Conservation (phyloP, 257 asterid species). For the Forsythia viridissima region DNA sequence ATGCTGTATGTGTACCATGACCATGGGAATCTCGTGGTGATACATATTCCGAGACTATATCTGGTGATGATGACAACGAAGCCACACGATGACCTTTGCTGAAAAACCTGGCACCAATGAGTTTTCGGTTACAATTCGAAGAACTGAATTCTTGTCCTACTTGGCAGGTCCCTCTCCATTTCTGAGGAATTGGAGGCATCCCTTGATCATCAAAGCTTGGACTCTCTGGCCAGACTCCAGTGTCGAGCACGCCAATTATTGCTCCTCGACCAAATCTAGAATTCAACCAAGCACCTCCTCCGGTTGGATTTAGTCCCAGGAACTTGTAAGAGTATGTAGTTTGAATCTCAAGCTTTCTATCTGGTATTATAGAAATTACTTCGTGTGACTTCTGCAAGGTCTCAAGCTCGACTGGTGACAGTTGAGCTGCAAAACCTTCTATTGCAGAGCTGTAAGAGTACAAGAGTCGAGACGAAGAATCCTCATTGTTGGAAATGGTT, state of each 20-base stretch:
- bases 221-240: conserved; percentile 91
- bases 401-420: conserved; percentile 49
- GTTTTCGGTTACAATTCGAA: conserved; percentile 66
- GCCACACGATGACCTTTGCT: conserved; percentile 79
- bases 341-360: conserved; percentile 56
- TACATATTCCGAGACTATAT: conserved; percentile 45
- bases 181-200: conserved; percentile 71
- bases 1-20: conserved; percentile 88
- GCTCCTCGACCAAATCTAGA: conserved; percentile 75
- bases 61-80: conserved; percentile 40
- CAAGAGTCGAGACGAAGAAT: conserved; percentile 59
- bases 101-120: conserved; percentile 80
- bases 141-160: conserved; percentile 55
- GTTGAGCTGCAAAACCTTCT: conserved; percentile 89
- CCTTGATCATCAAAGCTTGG: conserved; percentile 77
- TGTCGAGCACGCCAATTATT: conserved; percentile 80
- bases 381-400: conserved; percentile 35
- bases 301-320: conserved; percentile 57
- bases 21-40: conserved; percentile 89
- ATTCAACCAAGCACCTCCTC: conserved; percentile 60
- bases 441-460: conserved; percentile 74
- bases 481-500: conserved; percentile 38
- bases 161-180: conserved; percentile 84
- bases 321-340: conserved; percentile 85
- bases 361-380: conserved; percentile 68